These are phyloP conservation scores for Heimioporus sp. DNA, from an alignment of 768 basidiomycete genomes.

Conservation along the genomic window DNA sequence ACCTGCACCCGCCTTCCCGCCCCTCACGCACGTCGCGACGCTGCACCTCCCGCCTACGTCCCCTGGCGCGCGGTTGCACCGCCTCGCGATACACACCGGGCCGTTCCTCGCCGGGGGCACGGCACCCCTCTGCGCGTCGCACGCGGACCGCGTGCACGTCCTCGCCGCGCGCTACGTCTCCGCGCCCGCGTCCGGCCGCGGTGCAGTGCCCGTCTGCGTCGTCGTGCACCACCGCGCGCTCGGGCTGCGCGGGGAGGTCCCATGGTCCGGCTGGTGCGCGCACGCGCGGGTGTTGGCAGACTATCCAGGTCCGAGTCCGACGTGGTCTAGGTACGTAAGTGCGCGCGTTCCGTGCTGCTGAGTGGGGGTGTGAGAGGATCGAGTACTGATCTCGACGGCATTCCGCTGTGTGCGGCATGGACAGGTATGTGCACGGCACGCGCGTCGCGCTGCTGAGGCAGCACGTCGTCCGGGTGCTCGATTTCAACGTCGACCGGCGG, in stretches of 20 bases:
- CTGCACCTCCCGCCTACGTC: slow-evolving; percentile 14
- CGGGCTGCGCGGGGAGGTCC: background rate
- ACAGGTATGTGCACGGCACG: slow-evolving; percentile 43
- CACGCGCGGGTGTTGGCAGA: slow-evolving; percentile 32
- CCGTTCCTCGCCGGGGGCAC: slow-evolving; percentile 31
- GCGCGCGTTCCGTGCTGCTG: too few relatives aligned
- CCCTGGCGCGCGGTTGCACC: slow-evolving; percentile 9
- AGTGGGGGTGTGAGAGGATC: too few relatives aligned
- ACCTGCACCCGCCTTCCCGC: background rate
- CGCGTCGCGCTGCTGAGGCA: slow-evolving; percentile 30
- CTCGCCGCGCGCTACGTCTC: slow-evolving; percentile 23
- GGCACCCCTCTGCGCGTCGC: slow-evolving; percentile 25
- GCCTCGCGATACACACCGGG: slow-evolving; percentile 31
- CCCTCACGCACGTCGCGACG: slow-evolving; percentile 18
- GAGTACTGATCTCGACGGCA: too few relatives aligned
- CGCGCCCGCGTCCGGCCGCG: background rate
- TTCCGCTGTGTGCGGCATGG: too few relatives aligned
- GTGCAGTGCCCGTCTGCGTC: slow-evolving; percentile 22
- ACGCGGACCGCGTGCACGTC: slow-evolving; percentile 21
- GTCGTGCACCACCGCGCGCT: slow-evolving; percentile 31
- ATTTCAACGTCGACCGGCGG: slow-evolving; percentile 27
- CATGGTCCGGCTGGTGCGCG: slow-evolving; percentile 38
- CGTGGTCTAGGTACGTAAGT: slow-evolving; percentile 39
- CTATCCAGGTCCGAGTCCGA: too few relatives aligned
- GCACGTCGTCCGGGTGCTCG: slow-evolving; percentile 20